Base-by-base conservation (phyloP, 768 basidiomycete genomes). In the Agrocybe praecox region DNA sequence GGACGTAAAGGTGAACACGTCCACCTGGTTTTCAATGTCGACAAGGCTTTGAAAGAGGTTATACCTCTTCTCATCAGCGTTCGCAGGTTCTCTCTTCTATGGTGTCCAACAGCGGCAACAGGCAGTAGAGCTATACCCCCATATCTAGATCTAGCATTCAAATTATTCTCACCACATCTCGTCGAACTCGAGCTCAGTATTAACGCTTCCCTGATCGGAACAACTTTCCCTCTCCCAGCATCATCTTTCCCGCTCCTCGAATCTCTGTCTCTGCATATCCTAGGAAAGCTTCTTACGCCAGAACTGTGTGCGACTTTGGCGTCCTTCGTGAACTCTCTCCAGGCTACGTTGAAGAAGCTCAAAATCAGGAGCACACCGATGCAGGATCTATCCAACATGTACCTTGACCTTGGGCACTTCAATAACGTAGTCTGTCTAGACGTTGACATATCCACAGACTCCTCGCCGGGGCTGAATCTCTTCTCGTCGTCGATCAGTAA, bases 1-100 rank as follows among this genome's bases (percentile, higher is more conserved):
- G 17, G 32, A 29, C 24, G 42, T 7, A 6, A 22, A 6, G 14
- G 9, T 17, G n/a, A 21, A 12, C 44, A 17, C 44, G 14, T n/a
- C n/a, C n/a, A n/a, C n/a, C n/a, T n/a, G n/a, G n/a, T n/a, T n/a
- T n/a, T n/a, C n/a, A 19, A 53, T 22, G 7, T 53, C 6, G 21
- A 33, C 53, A 15, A 53, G 6, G 44, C 32, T 19, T 21, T 62
- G 45, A 26, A 15, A 24, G 46, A 45, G 2, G 42, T 60, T 8
- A n/a, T 62, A 33, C 62, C 58, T 33, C 32, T 22, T 10, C 17
- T 62, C 43, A 10, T 26, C 36, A 60, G 53, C 23, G 59, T 63
- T 7, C 34, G 21, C 11, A 51, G 10, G 2, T 57, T 57, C 51
- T 21, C 24, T 11, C 36, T 63, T 18, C 52, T 29, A 5, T 57